phyloP scores from a whole-genome alignment of 768 basidiomycete genomes.

The Phlebiopsis gigantea region DNA sequence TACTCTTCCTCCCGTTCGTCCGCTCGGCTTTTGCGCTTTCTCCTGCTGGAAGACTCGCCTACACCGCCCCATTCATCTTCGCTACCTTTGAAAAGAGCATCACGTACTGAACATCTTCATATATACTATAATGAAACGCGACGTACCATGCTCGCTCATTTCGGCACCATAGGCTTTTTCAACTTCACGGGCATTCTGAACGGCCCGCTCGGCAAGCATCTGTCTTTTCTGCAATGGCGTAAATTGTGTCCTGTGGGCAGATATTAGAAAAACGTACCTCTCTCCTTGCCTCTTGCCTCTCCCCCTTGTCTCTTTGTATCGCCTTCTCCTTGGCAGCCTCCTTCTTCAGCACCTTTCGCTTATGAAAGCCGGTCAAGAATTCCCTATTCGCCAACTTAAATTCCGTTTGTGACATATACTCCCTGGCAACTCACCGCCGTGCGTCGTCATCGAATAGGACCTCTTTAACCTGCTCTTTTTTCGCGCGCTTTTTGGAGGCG shows the following conservation, averaged over 20 bases:
- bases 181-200: slow-evolving; percentile 70
- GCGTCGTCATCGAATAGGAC: slow-evolving; percentile 85
- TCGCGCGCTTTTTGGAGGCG: slow-evolving; percentile 64
- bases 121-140: not conserved
- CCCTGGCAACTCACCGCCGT: slow-evolving; percentile 46
- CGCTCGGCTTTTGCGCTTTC: slow-evolving; percentile 23
- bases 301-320: slow-evolving; percentile 69
- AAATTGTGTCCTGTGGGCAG: slow-evolving; percentile 10
- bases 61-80: slow-evolving; percentile 43
- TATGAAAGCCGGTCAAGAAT: slow-evolving; percentile 90
- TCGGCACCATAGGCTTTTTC: slow-evolving; percentile 62
- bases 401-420: not conserved
- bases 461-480: slow-evolving; percentile 66
- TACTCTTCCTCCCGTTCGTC: slow-evolving; percentile 60
- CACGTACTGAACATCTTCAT: not conserved
- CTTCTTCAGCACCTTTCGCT: slow-evolving; percentile 81
- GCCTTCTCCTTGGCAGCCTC: slow-evolving; percentile 74
- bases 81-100: slow-evolving; percentile 7
- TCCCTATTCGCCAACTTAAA: slow-evolving; percentile 45
- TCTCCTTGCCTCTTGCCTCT: slow-evolving; percentile 65
- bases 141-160: not conserved
- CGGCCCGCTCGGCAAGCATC: slow-evolving; percentile 71
- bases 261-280: slow-evolving; percentile 47
- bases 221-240: slow-evolving; percentile 56
- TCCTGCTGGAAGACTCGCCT: slow-evolving; percentile 30